Evolutionary conservation across 441 rosid genomes (phyloP), one percentile per base, ranked within the genome.

Genomic region (Populus hybrid): DNA sequence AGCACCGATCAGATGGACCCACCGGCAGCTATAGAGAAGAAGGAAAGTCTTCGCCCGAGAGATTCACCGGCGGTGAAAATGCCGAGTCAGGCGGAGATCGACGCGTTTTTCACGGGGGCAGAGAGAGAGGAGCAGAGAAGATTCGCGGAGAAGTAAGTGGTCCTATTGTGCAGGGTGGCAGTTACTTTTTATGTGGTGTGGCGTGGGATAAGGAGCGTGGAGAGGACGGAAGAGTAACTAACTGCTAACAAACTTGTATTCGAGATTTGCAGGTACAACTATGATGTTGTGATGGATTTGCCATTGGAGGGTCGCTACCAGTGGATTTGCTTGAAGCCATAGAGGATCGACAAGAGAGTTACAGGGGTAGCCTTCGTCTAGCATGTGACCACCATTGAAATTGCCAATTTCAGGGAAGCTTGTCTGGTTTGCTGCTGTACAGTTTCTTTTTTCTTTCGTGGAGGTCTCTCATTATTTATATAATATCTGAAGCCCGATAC

Each of bases 301-400:
- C 93, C 98, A 42, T 82, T 94, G 14, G 86, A 92, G 73, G 98
- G 98, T 77, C 90, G 90, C 18, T 94, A 90, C 89, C 80, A 88
- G 83, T 94, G 98, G 98, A 76, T 89, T 87, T 85, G 67, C 35
- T 78, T 92, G 67, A 89, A 92, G 82, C 92, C 88, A 28, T 46
- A 14, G 57, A 46, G 57, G 57, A 38, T 38, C 46, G 46, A 38
- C 2, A 10, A 38, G 46, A 3, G 46, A 38, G 46, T 10, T 38
- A 38, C 12, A 38, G 46, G 46, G 3, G 46, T 38, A 38, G 46
- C 46, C 46, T 38, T 38, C 46, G 46, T 38, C 12, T 10, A 38
- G 46, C 46, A 38, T 1, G 46, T 38, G 46, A 38, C 46, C 46
- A 38, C 46, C 46, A 38, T 38, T 38, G 46, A 14, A 46, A 46